A percentile compares a stretch with the other conserved stretches of the same genome.
Evolutionary conservation across 2,329 filamentous ascomycete species (phyloP).

Genomic region (Thielaviopsis ethacetica): DNA sequence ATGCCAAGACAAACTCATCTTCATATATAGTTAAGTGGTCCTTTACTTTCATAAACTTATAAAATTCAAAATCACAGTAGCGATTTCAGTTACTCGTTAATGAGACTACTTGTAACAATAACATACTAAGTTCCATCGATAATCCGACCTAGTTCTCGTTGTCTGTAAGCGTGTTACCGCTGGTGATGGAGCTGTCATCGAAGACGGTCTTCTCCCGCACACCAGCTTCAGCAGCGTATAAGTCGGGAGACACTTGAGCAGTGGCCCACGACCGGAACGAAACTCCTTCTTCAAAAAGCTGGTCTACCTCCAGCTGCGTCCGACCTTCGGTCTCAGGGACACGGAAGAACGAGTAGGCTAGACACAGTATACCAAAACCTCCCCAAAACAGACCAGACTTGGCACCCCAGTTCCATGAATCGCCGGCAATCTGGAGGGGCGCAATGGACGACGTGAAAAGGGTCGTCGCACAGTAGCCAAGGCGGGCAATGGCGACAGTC

Average conservation of each 20-base stretch:
- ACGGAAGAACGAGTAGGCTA: conserved; percentile 28
- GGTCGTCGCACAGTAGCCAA: conserved; percentile 17
- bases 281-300: conserved; percentile 17
- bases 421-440: conserved; percentile 18
- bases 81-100: background rate
- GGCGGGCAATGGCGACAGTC: conserved; percentile 19
- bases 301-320: conserved; percentile 18
- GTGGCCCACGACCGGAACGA: conserved; percentile 6
- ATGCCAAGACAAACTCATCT: background rate
- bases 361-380: conserved; percentile 22
- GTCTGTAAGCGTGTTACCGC: background rate
- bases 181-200: conserved; percentile 1
- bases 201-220: background rate
- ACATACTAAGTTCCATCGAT: background rate
- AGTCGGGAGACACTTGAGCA: background rate
- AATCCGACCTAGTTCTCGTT: background rate
- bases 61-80: no score
- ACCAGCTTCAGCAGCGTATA: background rate
- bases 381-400: conserved; percentile 23
- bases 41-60: background rate
- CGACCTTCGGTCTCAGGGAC: conserved; percentile 22
- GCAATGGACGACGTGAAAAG: conserved; percentile 15
- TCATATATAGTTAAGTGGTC: background rate
- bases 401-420: conserved; percentile 22
- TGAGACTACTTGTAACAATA: background rate